Evolutionary conservation across 2,329 filamentous ascomycete species (phyloP).

Genomic region (Pseudogymnoascus sp.): DNA sequence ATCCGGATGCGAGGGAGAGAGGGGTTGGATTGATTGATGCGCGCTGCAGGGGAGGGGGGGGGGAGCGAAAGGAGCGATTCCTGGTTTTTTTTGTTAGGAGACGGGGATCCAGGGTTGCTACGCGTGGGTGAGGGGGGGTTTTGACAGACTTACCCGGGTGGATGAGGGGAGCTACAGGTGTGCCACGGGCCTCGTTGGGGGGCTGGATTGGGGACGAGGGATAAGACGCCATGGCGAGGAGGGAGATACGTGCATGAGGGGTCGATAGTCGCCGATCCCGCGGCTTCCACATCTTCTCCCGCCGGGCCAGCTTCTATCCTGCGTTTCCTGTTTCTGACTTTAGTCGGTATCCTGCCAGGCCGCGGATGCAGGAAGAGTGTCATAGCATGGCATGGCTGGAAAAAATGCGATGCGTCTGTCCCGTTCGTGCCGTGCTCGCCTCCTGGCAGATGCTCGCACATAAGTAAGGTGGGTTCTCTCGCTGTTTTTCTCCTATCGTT

Average conservation of each 20-base stretch:
- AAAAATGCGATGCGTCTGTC: constrained; percentile 1
- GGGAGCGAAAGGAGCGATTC: neutral
- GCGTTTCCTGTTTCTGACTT: neutral
- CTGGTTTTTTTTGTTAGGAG: neutral
- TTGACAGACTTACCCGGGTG: neutral
- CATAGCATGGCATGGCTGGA: neutral
- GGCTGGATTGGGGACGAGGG: neutral
- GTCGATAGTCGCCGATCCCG: constrained; percentile 1
- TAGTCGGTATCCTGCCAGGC: neutral
- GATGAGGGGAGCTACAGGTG: neutral
- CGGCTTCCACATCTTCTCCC: constrained; percentile 2
- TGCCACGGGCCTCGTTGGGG: neutral
- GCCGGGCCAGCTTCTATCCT: neutral
- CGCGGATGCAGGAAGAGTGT: neutral
- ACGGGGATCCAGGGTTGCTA: neutral
- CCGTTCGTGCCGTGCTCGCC: neutral
- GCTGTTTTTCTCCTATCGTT: neutral
- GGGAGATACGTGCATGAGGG: neutral
- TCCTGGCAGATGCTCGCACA: neutral
- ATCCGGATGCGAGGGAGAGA: neutral
- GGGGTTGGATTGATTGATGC: constrained; percentile 2
- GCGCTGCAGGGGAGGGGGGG: neutral
- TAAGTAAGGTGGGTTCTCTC: constrained; percentile 1
- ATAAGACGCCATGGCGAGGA: neutral
- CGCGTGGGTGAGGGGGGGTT: neutral